phyloP scores from a whole-genome alignment of 2,329 filamentous ascomycete genomes.

The Fusarium napiforme region DNA sequence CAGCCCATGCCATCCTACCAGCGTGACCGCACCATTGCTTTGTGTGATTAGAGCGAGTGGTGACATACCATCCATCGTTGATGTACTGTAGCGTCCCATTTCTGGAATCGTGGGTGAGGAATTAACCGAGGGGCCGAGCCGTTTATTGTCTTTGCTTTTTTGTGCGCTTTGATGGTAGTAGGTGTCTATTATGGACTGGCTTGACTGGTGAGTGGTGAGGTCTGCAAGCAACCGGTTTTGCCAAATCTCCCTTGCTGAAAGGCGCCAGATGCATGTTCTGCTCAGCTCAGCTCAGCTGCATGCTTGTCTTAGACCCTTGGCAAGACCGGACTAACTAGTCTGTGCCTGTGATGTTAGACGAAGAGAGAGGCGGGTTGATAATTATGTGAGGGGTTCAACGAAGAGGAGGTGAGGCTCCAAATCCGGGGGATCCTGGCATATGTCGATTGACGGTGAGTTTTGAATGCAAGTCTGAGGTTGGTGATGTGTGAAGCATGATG shows the following conservation, averaged over 20 bases:
- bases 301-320: constrained; percentile 35
- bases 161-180: constrained; percentile 10
- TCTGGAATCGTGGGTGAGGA: constrained; percentile 7
- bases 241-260: constrained; percentile 21
- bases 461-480: not conserved
- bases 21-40: constrained; percentile 10
- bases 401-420: constrained; percentile 22
- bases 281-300: not conserved
- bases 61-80: not conserved
- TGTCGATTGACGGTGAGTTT: constrained; percentile 4
- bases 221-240: constrained; percentile 1
- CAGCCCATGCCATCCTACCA: constrained; percentile 13
- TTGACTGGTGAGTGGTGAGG: not conserved
- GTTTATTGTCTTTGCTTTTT: constrained; percentile 28
- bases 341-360: not conserved
- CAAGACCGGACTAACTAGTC: constrained; percentile 10
- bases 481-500: not conserved
- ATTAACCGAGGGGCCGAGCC: constrained; percentile 29
- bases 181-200: not conserved
- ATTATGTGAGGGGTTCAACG: constrained; percentile 27
- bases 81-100: not conserved
- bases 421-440: constrained; percentile 15
- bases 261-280: not conserved
- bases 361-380: constrained; percentile 1
- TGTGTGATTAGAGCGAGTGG: not conserved